Evolutionary conservation across 768 basidiomycete genomes (phyloP).

Genomic region (Baorangia bicolor): DNA sequence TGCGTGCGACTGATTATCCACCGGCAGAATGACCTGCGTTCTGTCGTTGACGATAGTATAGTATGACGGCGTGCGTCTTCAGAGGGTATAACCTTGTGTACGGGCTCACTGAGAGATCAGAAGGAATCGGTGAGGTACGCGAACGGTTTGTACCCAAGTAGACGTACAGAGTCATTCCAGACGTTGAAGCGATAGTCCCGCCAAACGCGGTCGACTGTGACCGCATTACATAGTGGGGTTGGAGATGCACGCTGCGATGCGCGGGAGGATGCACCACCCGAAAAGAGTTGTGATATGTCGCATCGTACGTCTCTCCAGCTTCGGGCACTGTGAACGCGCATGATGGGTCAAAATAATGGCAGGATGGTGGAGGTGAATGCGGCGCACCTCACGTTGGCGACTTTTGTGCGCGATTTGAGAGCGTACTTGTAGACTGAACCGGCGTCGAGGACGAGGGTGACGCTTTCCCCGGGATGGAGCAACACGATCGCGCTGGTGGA

Average conservation of each 20-base stretch:
- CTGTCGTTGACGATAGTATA: slow-evolving; percentile 28
- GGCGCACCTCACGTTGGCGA: slow-evolving; percentile 67
- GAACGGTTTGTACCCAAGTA: neutral
- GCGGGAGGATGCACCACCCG: slow-evolving; percentile 35
- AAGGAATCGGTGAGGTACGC: slow-evolving; percentile 6
- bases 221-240: slow-evolving; percentile 45
- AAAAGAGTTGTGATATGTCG: slow-evolving; percentile 59
- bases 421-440: slow-evolving; percentile 69
- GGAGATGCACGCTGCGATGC: slow-evolving; percentile 34
- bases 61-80: slow-evolving; percentile 23
- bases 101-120: slow-evolving; percentile 20
- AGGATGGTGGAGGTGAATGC: slow-evolving; percentile 1
- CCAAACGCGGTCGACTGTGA: slow-evolving; percentile 67
- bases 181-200: slow-evolving; percentile 63
- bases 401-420: slow-evolving; percentile 61
- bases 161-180: slow-evolving; percentile 51
- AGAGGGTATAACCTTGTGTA: slow-evolving; percentile 24
- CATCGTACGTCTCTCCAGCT: slow-evolving; percentile 67
- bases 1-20: slow-evolving; percentile 26
- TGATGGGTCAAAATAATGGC: neutral
- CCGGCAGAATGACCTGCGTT: slow-evolving; percentile 30
- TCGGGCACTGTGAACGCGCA: slow-evolving; percentile 46
- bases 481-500: slow-evolving; percentile 52
- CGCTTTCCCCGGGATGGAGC: slow-evolving; percentile 59
- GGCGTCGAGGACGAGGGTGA: slow-evolving; percentile 68